Conservation (phyloP, 225 moss, liverwort and hornwort species). For the Neckera pumila region DNA sequence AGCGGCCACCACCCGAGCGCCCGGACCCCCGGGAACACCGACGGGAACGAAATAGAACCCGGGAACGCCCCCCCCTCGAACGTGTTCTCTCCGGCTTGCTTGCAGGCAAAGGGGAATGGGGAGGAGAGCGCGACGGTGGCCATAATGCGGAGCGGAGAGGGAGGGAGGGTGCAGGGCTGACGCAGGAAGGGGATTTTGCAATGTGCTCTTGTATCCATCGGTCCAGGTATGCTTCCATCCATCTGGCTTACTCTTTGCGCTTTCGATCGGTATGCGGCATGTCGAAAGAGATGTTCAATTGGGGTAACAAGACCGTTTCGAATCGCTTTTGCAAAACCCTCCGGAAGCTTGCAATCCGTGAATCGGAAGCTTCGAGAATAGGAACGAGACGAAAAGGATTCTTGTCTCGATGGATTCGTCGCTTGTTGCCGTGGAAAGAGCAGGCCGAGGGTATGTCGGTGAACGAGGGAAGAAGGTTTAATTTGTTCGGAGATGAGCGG, state of each 20-base stretch:
- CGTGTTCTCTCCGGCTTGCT: not conserved
- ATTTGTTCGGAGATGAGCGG: not conserved
- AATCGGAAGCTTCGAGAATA: not conserved
- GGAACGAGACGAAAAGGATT: not conserved
- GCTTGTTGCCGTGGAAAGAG: not conserved
- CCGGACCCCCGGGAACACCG: not conserved
- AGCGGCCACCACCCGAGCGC: conserved; percentile 5
- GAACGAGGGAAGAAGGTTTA: not conserved
- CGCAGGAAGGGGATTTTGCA: not conserved
- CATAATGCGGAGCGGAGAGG: not conserved
- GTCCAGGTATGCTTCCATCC: not conserved
- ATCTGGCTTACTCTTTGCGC: not conserved
- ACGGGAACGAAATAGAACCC: not conserved
- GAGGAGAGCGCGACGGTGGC: not conserved
- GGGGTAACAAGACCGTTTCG: not conserved
- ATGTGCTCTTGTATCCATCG: not conserved
- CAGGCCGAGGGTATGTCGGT: not conserved
- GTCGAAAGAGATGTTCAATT: not conserved
- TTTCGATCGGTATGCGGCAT: conserved; percentile 2
- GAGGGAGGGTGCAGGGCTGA: not conserved
- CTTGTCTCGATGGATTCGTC: not conserved
- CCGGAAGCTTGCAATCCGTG: not conserved
- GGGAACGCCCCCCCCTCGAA: not conserved
- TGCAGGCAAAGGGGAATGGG: conserved; percentile 3
- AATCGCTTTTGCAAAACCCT: not conserved